Evolutionary conservation across 192 early-diverging fungal species (phyloP), one percentile per base, ranked within the genome.

Genomic region (Helicostylum pulchrum): DNA sequence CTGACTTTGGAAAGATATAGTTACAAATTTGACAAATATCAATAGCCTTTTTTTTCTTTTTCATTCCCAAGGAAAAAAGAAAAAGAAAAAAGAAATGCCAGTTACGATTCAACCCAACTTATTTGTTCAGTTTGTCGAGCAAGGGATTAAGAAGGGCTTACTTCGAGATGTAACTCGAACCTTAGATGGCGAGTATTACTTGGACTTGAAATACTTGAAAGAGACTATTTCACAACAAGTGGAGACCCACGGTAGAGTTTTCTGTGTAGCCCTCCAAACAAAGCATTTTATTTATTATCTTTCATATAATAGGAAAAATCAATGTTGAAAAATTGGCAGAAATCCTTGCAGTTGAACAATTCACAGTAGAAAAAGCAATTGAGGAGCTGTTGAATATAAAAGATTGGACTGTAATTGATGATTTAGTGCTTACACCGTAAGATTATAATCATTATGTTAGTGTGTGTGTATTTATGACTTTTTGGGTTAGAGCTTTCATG

Each of bases 341-440:
- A 4, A 48, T 19, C n/a, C 14, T 17, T 9, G 46, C 46, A 15
- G 17, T 48, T 15, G 46, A 48, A 48, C 46, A 48, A 12, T 48
- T 19, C 4, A 19, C 12, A 1, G 17, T 48, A 4, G 17, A 14
- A 17, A 14, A 48, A 17, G 46, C 46, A 5, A 48, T 48, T 15
- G 46, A 48, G 12, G 12, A 17, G 4, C 3, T 48, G 12, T 48
- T 19, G 4, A 14, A 14, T 4, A 48, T 5, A 17, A 48, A 48
- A 19, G 17, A 48, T 48, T 48, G 46, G 46, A 48, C 17, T 48
- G 17, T 48, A 4, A 48, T 48, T 14, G 46, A 48, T 17, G 46
- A 48, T 48, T 17, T 48, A 48, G 46, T 48, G 4, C 12, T 48
- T 14, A 48, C 46, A 48, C 46, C 46, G 46, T 48, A 48, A 48